These are phyloP conservation scores for Rickenella mellea DNA, from an alignment of 768 basidiomycete genomes.

Conservation along the genomic window DNA sequence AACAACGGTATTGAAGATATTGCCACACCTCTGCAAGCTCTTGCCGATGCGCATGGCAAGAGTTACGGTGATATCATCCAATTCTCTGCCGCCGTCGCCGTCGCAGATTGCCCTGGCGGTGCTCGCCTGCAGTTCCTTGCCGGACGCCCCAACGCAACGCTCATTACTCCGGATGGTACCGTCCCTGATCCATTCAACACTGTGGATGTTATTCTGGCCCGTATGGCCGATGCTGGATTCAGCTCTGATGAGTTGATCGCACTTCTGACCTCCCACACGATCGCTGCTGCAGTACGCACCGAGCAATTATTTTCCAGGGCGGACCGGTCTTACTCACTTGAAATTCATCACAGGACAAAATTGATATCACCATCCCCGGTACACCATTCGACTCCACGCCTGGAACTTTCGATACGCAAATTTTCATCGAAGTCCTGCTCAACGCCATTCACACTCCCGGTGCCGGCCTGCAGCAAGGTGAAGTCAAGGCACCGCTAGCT, in stretches of 20 bases:
- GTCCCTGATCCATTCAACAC: conserved; percentile 14
- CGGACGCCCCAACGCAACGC: conserved; percentile 10
- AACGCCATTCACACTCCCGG: conserved; percentile 12
- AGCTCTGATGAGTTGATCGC: conserved; percentile 14
- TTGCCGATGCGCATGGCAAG: conserved; percentile 10
- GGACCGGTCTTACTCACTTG: too few relatives aligned
- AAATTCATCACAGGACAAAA: too few relatives aligned
- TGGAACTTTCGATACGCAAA: conserved; percentile 7
- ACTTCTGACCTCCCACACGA: conserved; percentile 16
- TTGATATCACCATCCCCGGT: too few relatives aligned
- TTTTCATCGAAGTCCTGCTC: conserved; percentile 9
- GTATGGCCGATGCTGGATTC: conserved; percentile 16
- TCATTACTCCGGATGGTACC: conserved; percentile 8
- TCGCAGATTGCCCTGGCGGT: conserved; percentile 16
- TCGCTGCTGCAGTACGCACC: conserved; percentile 16
- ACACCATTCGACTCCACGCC: conserved; percentile 9
- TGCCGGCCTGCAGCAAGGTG: conserved; percentile 16
- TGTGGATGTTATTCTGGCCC: conserved; percentile 13
- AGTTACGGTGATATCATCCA: conserved; percentile 13
- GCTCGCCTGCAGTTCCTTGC: conserved; percentile 13
- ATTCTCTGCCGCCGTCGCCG: conserved; percentile 12
- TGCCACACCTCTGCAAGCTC: conserved; percentile 11
- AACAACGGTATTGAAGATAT: conserved; percentile 17
- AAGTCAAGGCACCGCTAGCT: conserved; percentile 12
- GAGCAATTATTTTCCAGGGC: conserved; percentile 22